Base-by-base conservation (phyloP, 192 early-diverging fungal species). In the Coemansia sp. region DNA sequence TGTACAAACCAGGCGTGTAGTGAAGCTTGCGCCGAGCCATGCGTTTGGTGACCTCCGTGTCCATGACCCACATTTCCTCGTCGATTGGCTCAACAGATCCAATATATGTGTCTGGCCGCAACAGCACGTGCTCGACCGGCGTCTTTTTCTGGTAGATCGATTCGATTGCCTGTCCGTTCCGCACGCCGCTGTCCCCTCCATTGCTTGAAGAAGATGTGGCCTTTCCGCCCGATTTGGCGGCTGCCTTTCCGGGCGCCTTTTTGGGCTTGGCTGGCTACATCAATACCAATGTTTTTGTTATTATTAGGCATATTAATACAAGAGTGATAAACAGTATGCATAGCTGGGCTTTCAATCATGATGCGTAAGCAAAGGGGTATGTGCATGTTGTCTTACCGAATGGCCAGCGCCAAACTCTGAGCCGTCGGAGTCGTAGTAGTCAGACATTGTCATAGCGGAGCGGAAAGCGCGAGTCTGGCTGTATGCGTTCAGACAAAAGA, bases 71-170 rank as follows among this genome's bases (percentile, higher is more conserved):
- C 85, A 96, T 85, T 21, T 86, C 75, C 48, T 85, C 81, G n/a
- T 90, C 87, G 54, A 90, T 87, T 53, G 87, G 84, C 74, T 98
- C 95, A 21, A 91, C 87, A 3, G 94, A 93, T 9, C 96, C 96
- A 70, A 99, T 96, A 84, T 99, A 99, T 1, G 94, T 95, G 70
- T 99, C 97, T 2, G 95, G 95, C 19, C 94, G 89, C 50, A 96
- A 86, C 32, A 99, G 77, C 54, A 99, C 94, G 71, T 99, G 96
- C 79, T 99, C 96, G 19, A 98, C 69, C 42, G 95, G 97, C 0
- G 93, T 90, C 70, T 96, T 97, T 67, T 96, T 96, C 74, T 97
- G 92, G 79, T 97, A 99, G 21, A 93, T 94, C 68, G 98, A 89
- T 71, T 94, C 92, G 44, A 93, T 84, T 3, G 85, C 85, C 59